These are phyloP conservation scores for Didymella keratinophila DNA, from an alignment of 2,329 filamentous ascomycete species.

Conservation along the genomic window DNA sequence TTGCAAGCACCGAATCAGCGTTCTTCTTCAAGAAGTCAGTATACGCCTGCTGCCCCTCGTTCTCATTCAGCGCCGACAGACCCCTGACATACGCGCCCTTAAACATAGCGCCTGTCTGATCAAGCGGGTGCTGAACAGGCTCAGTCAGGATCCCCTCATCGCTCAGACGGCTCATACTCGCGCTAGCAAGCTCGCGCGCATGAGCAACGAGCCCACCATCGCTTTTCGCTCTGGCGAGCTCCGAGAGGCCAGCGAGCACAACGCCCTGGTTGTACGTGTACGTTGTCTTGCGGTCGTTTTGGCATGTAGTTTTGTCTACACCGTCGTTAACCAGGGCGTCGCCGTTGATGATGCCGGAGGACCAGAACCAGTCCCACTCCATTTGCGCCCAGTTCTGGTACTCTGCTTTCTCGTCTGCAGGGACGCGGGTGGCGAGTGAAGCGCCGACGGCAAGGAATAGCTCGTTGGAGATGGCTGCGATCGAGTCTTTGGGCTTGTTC, in stretches of 20 bases:
- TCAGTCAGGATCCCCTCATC: slow-evolving; percentile 47
- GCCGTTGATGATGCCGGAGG: slow-evolving; percentile 60
- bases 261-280: slow-evolving; percentile 69
- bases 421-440: slow-evolving; percentile 61
- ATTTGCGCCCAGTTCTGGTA: slow-evolving; percentile 61
- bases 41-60: slow-evolving; percentile 32
- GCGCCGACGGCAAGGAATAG: slow-evolving; percentile 64
- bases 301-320: slow-evolving; percentile 56
- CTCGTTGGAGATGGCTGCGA: slow-evolving; percentile 67
- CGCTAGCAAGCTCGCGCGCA: slow-evolving; percentile 41
- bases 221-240: slow-evolving; percentile 58
- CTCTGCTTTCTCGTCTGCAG: slow-evolving; percentile 44
- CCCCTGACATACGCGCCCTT: slow-evolving; percentile 51
- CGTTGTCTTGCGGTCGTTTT: slow-evolving; percentile 60
- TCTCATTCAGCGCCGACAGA: slow-evolving; percentile 39
- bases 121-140: slow-evolving; percentile 29
- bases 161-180: slow-evolving; percentile 36
- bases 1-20: slow-evolving; percentile 43
- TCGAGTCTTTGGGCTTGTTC: slow-evolving; percentile 62
- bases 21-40: slow-evolving; percentile 45
- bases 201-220: slow-evolving; percentile 35
- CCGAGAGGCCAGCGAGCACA: slow-evolving; percentile 63
- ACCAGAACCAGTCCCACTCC: slow-evolving; percentile 63
- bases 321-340: slow-evolving; percentile 64
- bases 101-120: slow-evolving; percentile 45